These are phyloP conservation scores for Chenopodium quinoa DNA, from an alignment of 148 eudicot genomes.

Conservation along the genomic window DNA sequence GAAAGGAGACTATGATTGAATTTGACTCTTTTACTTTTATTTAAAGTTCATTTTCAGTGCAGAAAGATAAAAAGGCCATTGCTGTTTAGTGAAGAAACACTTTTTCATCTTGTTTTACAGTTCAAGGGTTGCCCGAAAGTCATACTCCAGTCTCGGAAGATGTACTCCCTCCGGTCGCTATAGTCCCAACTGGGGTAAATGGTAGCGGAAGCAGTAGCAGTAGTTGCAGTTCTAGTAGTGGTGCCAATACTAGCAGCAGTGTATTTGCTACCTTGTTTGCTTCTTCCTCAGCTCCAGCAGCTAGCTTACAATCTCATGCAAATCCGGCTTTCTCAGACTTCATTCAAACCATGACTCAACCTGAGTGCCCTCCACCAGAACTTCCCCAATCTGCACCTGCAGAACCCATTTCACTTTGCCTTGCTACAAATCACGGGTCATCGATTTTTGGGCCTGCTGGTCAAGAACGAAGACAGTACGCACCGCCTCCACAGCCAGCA, in stretches of 20 bases:
- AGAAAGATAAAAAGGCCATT: slow-evolving; percentile 15
- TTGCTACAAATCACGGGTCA: slow-evolving; percentile 68
- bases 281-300: slow-evolving; percentile 50
- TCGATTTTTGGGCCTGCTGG: slow-evolving; percentile 67
- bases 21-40: slow-evolving; percentile 31
- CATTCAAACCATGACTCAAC: slow-evolving; percentile 50
- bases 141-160: slow-evolving; percentile 38
- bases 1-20: slow-evolving; percentile 45
- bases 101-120: slow-evolving; percentile 24
- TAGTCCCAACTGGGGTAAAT: slow-evolving; percentile 28
- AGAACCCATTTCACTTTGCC: slow-evolving; percentile 71
- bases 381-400: slow-evolving; percentile 40
- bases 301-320: slow-evolving; percentile 44
- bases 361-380: slow-evolving; percentile 40
- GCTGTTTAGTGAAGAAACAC: slow-evolving; percentile 19
- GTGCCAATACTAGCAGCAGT: slow-evolving; percentile 50
- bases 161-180: slow-evolving; percentile 14
- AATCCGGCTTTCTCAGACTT: slow-evolving; percentile 55
- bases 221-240: slow-evolving; percentile 45
- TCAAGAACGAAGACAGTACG: slow-evolving; percentile 61
- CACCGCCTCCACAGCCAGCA: slow-evolving; percentile 72
- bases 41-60: slow-evolving; percentile 24
- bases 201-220: slow-evolving; percentile 48
- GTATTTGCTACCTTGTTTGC: slow-evolving; percentile 89
- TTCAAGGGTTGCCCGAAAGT: slow-evolving; percentile 48